Evolutionary conservation across 2,329 filamentous ascomycete species (phyloP).

Genomic region (Penicillium sp.): DNA sequence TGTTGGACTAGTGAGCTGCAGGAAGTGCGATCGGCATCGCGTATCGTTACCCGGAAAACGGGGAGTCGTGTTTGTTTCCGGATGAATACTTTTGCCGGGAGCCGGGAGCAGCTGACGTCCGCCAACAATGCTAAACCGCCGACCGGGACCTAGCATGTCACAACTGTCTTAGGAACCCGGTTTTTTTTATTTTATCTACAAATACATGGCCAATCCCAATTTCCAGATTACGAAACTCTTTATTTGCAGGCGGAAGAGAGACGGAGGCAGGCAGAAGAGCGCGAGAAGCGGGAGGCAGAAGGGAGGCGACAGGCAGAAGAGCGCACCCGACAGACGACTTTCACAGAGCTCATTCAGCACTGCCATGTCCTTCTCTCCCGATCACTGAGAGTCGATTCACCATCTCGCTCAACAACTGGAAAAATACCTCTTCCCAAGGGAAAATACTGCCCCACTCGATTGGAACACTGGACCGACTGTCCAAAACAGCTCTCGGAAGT

Average conservation of each 20-base stretch:
- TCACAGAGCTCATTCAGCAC: conserved; percentile 14
- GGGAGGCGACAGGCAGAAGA: not conserved
- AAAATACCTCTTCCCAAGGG: conserved; percentile 23
- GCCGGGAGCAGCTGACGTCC: not conserved
- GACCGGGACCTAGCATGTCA: not conserved
- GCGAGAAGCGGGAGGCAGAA: not conserved
- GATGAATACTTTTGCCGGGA: not conserved
- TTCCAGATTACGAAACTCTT: conserved; percentile 11
- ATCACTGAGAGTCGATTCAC: conserved; percentile 23
- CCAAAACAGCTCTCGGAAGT: conserved; percentile 13
- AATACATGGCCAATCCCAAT: conserved; percentile 12
- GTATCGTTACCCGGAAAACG: too few relatives aligned
- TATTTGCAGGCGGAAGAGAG: conserved; percentile 2
- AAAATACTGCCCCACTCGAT: conserved; percentile 27
- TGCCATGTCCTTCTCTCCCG: conserved; percentile 25
- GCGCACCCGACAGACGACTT: conserved; percentile 9
- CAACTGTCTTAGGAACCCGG: not conserved
- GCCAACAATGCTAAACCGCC: not conserved
- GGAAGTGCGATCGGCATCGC: too few relatives aligned
- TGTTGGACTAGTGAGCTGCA: too few relatives aligned
- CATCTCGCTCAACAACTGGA: conserved; percentile 26
- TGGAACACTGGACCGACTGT: conserved; percentile 26
- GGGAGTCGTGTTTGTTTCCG: not conserved
- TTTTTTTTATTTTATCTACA: not conserved
- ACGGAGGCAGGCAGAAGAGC: conserved; percentile 1